Evolutionary conservation across 106 monocot species (phyloP).

Genomic region (Dioscorea zingiberensis): DNA sequence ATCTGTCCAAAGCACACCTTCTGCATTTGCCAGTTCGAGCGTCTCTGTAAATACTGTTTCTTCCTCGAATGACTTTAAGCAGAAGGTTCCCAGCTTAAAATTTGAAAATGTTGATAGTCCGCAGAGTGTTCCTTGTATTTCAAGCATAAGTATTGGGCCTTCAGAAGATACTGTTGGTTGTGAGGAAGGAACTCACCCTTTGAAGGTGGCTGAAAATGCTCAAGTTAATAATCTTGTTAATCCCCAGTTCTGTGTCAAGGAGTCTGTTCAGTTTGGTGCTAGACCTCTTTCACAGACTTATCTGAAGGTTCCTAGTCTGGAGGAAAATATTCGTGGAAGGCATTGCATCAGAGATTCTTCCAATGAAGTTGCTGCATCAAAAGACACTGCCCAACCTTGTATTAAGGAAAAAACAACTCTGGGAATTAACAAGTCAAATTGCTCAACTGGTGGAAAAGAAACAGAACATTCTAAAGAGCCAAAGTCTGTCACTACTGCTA

Average conservation of each 20-base stretch:
- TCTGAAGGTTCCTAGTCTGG: background rate
- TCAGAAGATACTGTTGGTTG: background rate
- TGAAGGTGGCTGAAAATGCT: background rate
- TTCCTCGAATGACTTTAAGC: constrained; percentile 3
- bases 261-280: background rate
- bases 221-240: background rate
- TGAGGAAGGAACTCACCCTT: background rate
- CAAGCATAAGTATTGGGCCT: background rate
- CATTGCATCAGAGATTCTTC: background rate
- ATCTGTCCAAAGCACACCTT: background rate
- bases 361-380: constrained; percentile 1
- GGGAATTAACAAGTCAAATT: constrained; percentile 3
- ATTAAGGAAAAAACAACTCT: background rate
- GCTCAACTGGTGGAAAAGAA: background rate
- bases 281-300: background rate
- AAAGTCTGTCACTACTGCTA: constrained; percentile 8
- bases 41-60: background rate
- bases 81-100: background rate
- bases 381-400: background rate
- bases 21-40: background rate
- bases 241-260: background rate
- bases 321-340: background rate
- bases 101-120: background rate
- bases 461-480: constrained; percentile 3
- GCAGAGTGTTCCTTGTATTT: background rate